phyloP scores from a whole-genome alignment of 176 grass and related monocot species.

The Olyra latifolia region DNA sequence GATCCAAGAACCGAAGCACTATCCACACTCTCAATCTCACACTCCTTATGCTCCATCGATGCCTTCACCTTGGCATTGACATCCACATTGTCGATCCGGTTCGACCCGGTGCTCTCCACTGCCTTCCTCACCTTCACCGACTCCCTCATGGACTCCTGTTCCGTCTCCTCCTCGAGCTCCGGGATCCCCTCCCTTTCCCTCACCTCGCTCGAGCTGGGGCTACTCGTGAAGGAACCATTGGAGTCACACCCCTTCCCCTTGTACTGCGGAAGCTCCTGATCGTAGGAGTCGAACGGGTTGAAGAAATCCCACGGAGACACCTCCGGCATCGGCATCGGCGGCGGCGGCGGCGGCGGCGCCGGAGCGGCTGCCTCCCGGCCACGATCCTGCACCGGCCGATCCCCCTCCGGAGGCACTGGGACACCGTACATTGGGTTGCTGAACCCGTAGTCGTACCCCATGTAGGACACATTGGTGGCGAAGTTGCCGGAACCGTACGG shows the following conservation, averaged over 20 bases:
- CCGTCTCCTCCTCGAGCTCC: slow-evolving; percentile 90
- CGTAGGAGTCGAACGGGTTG: slow-evolving; percentile 71
- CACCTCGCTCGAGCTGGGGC: slow-evolving; percentile 82
- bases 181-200: slow-evolving; percentile 91
- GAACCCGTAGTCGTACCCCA: slow-evolving; percentile 52
- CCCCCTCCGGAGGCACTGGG: slow-evolving; percentile 9
- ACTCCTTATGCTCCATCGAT: slow-evolving; percentile 38
- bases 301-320: slow-evolving; percentile 83
- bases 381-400: slow-evolving; percentile 20
- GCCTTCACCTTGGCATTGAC: slow-evolving; percentile 39
- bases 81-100: slow-evolving; percentile 40
- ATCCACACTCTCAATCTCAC: slow-evolving; percentile 37
- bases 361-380: background rate
- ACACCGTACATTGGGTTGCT: slow-evolving; percentile 54
- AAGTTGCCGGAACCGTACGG: slow-evolving; percentile 50
- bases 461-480: slow-evolving; percentile 40
- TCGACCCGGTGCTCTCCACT: slow-evolving; percentile 43
- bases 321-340: slow-evolving; percentile 45
- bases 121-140: slow-evolving; percentile 51
- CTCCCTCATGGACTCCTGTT: slow-evolving; percentile 63
- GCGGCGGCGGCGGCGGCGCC: slow-evolving; percentile 39
- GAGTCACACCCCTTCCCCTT: slow-evolving; percentile 16
- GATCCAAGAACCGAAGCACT: slow-evolving; percentile 34
- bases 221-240: slow-evolving; percentile 55
- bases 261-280: slow-evolving; percentile 44